Evolutionary conservation across 352 stramenopile genomes (phyloP).

Genomic region (Pseudoperonospora humuli): DNA sequence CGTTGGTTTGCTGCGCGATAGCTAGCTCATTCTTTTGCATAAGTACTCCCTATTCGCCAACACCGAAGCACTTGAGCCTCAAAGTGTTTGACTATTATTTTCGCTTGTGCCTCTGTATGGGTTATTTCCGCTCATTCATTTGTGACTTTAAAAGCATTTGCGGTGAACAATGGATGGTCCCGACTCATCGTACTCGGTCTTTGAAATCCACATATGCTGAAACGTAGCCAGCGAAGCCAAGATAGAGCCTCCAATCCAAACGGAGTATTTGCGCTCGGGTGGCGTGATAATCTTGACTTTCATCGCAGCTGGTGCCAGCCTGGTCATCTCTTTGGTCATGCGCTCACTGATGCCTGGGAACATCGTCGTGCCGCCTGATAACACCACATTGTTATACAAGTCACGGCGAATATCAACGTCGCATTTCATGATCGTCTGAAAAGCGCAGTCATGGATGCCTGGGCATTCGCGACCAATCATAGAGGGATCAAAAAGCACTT

Average conservation of each 20-base stretch:
- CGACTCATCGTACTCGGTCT: conserved; percentile 96
- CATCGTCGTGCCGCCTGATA: conserved; percentile 95
- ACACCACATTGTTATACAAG: conserved; percentile 94
- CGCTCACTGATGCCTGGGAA: conserved; percentile 91
- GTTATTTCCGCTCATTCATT: conserved; percentile 4
- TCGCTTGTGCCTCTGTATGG: background rate
- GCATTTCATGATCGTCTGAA: conserved; percentile 86
- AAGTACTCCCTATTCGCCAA: too few relatives aligned
- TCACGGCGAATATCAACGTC: conserved; percentile 90
- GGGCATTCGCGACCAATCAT: conserved; percentile 87
- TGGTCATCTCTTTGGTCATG: conserved; percentile 91
- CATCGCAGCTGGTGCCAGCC: conserved; percentile 86
- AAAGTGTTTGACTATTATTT: conserved; percentile 12
- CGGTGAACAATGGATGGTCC: conserved; percentile 94
- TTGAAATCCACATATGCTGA: conserved; percentile 98
- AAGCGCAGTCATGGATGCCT: conserved; percentile 71
- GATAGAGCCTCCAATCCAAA: conserved; percentile 97
- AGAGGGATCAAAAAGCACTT: conserved; percentile 94
- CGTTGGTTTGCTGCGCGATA: too few relatives aligned
- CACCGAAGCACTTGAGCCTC: conserved; percentile 53
- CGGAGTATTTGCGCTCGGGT: conserved; percentile 92
- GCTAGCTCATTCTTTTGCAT: too few relatives aligned
- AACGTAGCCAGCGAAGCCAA: conserved; percentile 95
- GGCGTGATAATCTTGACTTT: conserved; percentile 95
- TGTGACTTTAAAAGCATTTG: conserved; percentile 88